Conservation (phyloP, 2,329 filamentous ascomycete genomes). For the Colletotrichum sp. region DNA sequence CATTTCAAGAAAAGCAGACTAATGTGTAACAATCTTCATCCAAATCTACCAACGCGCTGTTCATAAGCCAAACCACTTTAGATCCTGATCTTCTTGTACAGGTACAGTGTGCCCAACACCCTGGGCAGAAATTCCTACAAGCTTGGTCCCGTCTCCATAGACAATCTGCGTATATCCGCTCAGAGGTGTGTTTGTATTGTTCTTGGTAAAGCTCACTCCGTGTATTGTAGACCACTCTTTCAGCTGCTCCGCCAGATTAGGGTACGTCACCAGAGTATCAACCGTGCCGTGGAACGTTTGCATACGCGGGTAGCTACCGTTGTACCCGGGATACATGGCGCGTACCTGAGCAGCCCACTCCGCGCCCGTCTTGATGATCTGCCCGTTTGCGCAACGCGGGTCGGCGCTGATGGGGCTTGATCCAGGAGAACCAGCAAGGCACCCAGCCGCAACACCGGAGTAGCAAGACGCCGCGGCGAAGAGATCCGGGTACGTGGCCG, state of each 20-base stretch:
- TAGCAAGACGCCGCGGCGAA: constrained; percentile 37
- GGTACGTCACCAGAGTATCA: constrained; percentile 41
- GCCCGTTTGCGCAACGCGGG: constrained; percentile 45
- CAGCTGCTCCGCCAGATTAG: constrained; percentile 22
- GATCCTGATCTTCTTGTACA: constrained; percentile 23
- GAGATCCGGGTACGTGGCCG: constrained; percentile 38
- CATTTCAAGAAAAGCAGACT: background rate
- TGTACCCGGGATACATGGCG: constrained; percentile 35
- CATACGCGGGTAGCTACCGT: constrained; percentile 34
- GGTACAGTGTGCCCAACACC: constrained; percentile 36
- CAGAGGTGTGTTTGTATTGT: constrained; percentile 30
- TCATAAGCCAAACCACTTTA: constrained; percentile 25
- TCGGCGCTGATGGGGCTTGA: constrained; percentile 28
- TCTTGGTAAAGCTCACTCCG: constrained; percentile 25
- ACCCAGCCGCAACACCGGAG: constrained; percentile 37
- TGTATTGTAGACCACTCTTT: constrained; percentile 26
- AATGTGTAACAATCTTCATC: background rate
- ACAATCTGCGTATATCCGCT: constrained; percentile 34
- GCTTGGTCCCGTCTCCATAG: constrained; percentile 36
- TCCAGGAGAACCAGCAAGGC: constrained; percentile 27
- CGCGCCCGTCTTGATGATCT: constrained; percentile 39
- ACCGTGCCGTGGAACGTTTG: constrained; percentile 34
- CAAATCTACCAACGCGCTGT: background rate
- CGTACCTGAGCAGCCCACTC: constrained; percentile 50
- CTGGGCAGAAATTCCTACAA: constrained; percentile 32